Percentiles rank a stretch among this genome's conserved stretches.
phyloP scores from a whole-genome alignment of 2,329 filamentous ascomycete genomes.

The Exophiala bonariae region DNA sequence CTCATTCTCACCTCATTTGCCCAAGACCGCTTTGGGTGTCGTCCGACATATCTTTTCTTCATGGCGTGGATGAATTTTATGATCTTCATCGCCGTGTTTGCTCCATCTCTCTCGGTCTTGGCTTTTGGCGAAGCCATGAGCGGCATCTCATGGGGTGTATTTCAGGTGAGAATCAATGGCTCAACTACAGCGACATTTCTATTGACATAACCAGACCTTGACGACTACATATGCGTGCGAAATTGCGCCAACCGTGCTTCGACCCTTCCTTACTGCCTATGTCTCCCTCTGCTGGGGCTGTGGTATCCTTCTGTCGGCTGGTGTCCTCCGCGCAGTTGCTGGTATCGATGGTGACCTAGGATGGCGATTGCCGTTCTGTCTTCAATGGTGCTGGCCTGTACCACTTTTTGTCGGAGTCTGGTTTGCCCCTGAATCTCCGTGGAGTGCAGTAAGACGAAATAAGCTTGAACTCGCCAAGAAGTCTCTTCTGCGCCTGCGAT shows the following conservation, averaged over 20 bases:
- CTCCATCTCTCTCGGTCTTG: conserved; percentile 46
- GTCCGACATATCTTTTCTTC: conserved; percentile 31
- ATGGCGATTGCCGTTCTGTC: conserved; percentile 52
- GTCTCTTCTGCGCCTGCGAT: conserved; percentile 46
- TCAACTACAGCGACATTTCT: too few species aligned
- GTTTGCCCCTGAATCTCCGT: conserved; percentile 53
- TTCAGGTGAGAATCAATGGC: conserved; percentile 8
- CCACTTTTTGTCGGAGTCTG: conserved; percentile 48
- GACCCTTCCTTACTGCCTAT: conserved; percentile 47
- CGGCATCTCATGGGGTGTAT: conserved; percentile 35
- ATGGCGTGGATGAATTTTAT: conserved; percentile 30
- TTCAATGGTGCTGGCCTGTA: conserved; percentile 56
- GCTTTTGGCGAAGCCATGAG: conserved; percentile 51
- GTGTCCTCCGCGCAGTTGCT: conserved; percentile 48
- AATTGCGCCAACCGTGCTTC: conserved; percentile 47
- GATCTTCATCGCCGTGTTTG: conserved; percentile 53
- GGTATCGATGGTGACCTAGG: conserved; percentile 53
- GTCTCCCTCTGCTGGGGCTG: conserved; percentile 35
- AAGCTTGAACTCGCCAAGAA: conserved; percentile 49
- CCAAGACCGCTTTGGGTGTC: conserved; percentile 33
- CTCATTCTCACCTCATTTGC: conserved; percentile 30
- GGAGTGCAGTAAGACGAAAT: conserved; percentile 52
- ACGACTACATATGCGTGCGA: conserved; percentile 50
- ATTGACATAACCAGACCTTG: conserved; percentile 38
- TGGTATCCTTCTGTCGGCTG: too few species aligned